phyloP scores from a whole-genome alignment of 805 yeast species.

The Kodamaea lidongshanica region DNA sequence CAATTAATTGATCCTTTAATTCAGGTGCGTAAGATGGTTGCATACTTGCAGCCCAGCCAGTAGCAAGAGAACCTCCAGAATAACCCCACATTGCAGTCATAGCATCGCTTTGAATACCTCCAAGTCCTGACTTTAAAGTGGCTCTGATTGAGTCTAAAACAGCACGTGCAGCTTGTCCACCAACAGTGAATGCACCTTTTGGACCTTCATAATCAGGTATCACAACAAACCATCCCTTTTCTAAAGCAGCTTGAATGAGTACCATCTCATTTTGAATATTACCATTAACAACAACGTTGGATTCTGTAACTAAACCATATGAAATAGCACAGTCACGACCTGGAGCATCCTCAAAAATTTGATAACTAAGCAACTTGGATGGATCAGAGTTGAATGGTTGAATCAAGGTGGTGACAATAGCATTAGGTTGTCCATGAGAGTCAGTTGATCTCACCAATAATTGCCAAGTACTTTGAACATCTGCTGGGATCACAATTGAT shows the following conservation, averaged over 20 bases:
- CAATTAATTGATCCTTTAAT: conserved; percentile 14
- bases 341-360: conserved; percentile 18
- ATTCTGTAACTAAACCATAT: conserved; percentile 13
- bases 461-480: conserved; percentile 17
- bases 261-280: conserved; percentile 14
- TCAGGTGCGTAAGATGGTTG: conserved; percentile 24
- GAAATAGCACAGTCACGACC: conserved; percentile 18
- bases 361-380: conserved; percentile 16
- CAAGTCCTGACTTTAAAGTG: conserved; percentile 12
- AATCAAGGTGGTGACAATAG: conserved; percentile 18
- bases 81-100: conserved; percentile 18
- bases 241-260: conserved; percentile 11
- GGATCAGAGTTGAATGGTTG: conserved; percentile 21
- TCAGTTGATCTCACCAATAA: conserved; percentile 18
- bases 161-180: conserved; percentile 25
- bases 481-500: conserved; percentile 14
- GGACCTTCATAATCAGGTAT: conserved; percentile 34
- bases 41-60: conserved; percentile 21
- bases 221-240: conserved; percentile 29
- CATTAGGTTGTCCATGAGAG: conserved; percentile 15
- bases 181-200: conserved; percentile 27
- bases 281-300: conserved; percentile 10
- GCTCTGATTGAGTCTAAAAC: conserved; percentile 28
- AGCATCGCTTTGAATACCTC: conserved; percentile 16
- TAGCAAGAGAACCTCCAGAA: conserved; percentile 22